Evolutionary conservation across 1,284 basidiomycete genomes (phyloP), one percentile per base, ranked within the genome.

Genomic region (Ustilago trichophora): DNA sequence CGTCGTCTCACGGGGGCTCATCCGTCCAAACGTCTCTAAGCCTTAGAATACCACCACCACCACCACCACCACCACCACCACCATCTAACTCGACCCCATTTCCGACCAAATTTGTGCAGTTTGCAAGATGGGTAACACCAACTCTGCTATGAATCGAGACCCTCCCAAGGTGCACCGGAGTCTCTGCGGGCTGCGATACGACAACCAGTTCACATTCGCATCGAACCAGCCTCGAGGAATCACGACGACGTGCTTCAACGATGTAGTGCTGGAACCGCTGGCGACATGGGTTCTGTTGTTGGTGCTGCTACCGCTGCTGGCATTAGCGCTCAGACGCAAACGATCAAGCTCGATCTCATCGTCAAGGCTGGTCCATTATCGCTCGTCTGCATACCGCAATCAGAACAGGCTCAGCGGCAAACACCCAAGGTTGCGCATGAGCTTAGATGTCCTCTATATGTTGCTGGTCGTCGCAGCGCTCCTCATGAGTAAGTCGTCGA

Each of bases 401-500:
- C 37, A 42, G 6, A 26, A 2, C 46, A 53, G 44, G 19, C 36
- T 54, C 12, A 48, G 59, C 22, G 59, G 48, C 21, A 35, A 44
- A 22, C 40, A 51, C 26, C 8, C 53, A 10, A 64, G 21, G 21
- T 38, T 18, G 42, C 47, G 46, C 11, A 51, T 29, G 4, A 53
- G 18, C 10, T 31, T 64, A 15, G 53, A 56, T 29, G 43, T 73
- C 6, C 19, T 75, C 3, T 72, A 73, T 38, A 52, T 59, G 49
- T 47, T 75, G 13, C 47, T 75, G 21, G 41, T 73, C 6, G 45
- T 71, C 3, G 73, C 73, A 16, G 42, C 69, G 3, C 50, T 75
- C 1, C 40, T 75, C 15, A 73, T 75, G 72, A 75, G 72, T 75
- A 41, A 62, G 70, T 13, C n/a, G n/a, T n/a, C n/a, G n/a, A n/a